phyloP scores from a whole-genome alignment of 1,284 basidiomycete species.

The Schizophyllum amplum region DNA sequence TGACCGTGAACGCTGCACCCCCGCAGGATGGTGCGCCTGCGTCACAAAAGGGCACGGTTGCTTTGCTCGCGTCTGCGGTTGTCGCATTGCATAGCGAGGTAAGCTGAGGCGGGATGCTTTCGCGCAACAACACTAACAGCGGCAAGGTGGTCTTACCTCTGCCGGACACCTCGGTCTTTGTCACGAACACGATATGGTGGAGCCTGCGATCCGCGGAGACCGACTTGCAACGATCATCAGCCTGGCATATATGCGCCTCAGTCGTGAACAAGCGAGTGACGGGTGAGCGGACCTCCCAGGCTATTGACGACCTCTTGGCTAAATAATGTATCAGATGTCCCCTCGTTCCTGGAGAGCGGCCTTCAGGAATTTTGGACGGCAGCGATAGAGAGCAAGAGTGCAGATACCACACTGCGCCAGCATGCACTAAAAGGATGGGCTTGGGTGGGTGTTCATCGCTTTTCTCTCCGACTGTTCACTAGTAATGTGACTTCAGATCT shows the following conservation, averaged over 20 bases:
- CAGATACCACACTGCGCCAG: constrained; percentile 32
- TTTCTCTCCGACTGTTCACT: not conserved
- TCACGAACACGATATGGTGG: not conserved
- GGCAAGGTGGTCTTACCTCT: not conserved
- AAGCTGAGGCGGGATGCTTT: constrained; percentile 32
- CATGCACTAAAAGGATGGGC: constrained; percentile 56
- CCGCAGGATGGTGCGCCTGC: constrained; percentile 36
- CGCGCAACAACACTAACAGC: not conserved
- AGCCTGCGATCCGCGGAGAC: constrained; percentile 29
- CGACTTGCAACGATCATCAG: constrained; percentile 49
- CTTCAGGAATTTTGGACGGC: constrained; percentile 42
- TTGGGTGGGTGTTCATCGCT: constrained; percentile 42
- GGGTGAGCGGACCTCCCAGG: constrained; percentile 28
- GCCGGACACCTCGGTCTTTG: not conserved
- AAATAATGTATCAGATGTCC: constrained; percentile 30
- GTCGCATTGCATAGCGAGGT: constrained; percentile 63
- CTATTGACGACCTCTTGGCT: not conserved
- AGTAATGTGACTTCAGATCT: constrained; percentile 41
- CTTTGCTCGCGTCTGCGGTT: constrained; percentile 60
- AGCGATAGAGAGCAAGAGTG: constrained; percentile 26
- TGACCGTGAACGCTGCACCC: not conserved
- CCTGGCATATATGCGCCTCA: constrained; percentile 55
- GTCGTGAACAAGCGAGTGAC: constrained; percentile 71
- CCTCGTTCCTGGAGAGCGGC: constrained; percentile 34
- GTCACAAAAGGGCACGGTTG: constrained; percentile 52